Conservation (phyloP, 352 stramenopile species). For the Phytopythium litorale region DNA sequence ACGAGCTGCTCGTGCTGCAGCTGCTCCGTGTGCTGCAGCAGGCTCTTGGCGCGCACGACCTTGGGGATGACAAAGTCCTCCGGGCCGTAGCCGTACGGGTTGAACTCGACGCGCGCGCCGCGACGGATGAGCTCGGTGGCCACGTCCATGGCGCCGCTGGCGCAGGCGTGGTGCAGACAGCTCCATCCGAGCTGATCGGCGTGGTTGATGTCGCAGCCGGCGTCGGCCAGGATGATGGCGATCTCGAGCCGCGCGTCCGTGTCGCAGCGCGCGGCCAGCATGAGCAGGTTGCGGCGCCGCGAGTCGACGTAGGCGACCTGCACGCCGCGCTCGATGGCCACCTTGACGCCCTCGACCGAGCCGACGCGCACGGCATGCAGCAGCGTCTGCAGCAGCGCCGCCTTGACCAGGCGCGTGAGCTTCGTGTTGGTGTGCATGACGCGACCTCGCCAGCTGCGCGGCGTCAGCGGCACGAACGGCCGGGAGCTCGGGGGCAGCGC, state of each 20-base stretch:
- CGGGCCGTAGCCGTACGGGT: constrained; percentile 81
- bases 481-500: constrained; percentile 9
- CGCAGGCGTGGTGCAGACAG: constrained; percentile 84
- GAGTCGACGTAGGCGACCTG: constrained; percentile 73
- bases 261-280: constrained; percentile 80
- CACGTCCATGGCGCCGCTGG: constrained; percentile 66
- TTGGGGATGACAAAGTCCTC: constrained; percentile 86
- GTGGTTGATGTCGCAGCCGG: constrained; percentile 85
- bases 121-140: constrained; percentile 70
- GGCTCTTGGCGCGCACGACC: constrained; percentile 70
- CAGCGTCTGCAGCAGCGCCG: constrained; percentile 79
- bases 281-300: constrained; percentile 77
- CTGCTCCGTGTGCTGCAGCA: constrained; percentile 86
- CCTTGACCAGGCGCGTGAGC: constrained; percentile 74
- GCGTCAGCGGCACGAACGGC: constrained; percentile 45
- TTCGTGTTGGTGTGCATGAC: constrained; percentile 61
- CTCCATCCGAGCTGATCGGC: constrained; percentile 80
- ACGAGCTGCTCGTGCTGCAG: constrained; percentile 82
- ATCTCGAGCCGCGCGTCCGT: constrained; percentile 77
- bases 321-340: constrained; percentile 83
- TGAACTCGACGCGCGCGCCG: constrained; percentile 67
- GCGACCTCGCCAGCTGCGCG: constrained; percentile 43
- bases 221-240: constrained; percentile 80
- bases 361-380: constrained; percentile 75
- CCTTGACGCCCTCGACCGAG: constrained; percentile 76